phyloP scores from a whole-genome alignment of 495 filamentous ascomycete genomes.

The Podospora bellae-mahoneyi region DNA sequence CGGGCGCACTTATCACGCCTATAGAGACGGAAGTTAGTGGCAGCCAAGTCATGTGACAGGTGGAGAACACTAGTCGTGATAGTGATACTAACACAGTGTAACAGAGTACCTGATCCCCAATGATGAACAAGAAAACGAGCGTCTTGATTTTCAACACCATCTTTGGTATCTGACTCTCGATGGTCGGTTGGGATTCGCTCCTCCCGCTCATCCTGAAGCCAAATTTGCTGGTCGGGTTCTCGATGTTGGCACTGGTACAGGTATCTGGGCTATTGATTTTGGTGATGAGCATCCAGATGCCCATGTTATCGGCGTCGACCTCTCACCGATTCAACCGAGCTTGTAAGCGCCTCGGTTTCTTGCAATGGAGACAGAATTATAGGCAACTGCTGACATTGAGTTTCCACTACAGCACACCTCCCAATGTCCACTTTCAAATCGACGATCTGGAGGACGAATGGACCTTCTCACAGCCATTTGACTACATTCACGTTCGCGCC shows the following conservation, averaged over 20 bases:
- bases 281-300: slow-evolving; percentile 28
- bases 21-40: slow-evolving; percentile 35
- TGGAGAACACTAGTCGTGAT: background rate
- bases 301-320: slow-evolving; percentile 28
- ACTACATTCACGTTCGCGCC: slow-evolving; percentile 46
- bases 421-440: slow-evolving; percentile 38
- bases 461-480: slow-evolving; percentile 42
- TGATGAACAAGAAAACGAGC: slow-evolving; percentile 25
- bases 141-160: slow-evolving; percentile 28
- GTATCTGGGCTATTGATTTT: slow-evolving; percentile 31
- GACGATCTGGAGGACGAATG: slow-evolving; percentile 45
- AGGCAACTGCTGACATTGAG: background rate
- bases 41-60: background rate
- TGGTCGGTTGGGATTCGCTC: slow-evolving; percentile 18
- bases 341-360: slow-evolving; percentile 31
- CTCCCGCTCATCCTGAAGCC: slow-evolving; percentile 11
- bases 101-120: slow-evolving; percentile 21
- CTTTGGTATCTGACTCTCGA: slow-evolving; percentile 20
- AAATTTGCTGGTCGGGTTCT: slow-evolving; percentile 17
- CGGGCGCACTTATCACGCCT: slow-evolving; percentile 50
- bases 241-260: slow-evolving; percentile 29
- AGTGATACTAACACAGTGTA: background rate
- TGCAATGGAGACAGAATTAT: background rate
- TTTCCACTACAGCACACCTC: slow-evolving; percentile 25
- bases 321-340: slow-evolving; percentile 49